phyloP scores from a whole-genome alignment of 441 rosid genomes.

The California macrophylla region DNA sequence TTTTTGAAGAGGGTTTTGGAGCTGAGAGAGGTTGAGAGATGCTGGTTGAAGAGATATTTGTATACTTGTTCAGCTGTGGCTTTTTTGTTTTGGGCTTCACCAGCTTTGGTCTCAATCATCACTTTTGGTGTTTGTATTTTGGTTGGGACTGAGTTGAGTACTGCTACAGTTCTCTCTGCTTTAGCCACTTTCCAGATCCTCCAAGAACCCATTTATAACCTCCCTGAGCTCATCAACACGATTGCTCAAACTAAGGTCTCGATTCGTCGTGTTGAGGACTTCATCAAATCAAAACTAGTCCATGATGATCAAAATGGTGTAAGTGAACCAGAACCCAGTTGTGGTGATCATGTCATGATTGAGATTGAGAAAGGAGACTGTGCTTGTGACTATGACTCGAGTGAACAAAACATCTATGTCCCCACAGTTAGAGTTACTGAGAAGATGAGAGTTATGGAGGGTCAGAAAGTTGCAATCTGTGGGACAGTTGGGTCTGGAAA shows the following conservation, averaged over 20 bases:
- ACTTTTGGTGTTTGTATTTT: slow-evolving; percentile 48
- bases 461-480: slow-evolving; percentile 76
- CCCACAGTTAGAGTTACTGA: slow-evolving; percentile 31
- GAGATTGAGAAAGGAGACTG: slow-evolving; percentile 42
- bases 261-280: slow-evolving; percentile 38
- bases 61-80: slow-evolving; percentile 44
- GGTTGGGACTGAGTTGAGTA: slow-evolving; percentile 31
- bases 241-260: slow-evolving; percentile 57
- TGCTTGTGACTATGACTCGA: slow-evolving; percentile 37
- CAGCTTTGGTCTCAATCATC: slow-evolving; percentile 43
- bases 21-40: slow-evolving; percentile 45
- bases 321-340: slow-evolving; percentile 14
- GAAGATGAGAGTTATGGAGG: slow-evolving; percentile 33
- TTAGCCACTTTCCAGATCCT: slow-evolving; percentile 58
- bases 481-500: slow-evolving; percentile 91
- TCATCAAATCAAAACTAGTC: slow-evolving; percentile 36
- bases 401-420: slow-evolving; percentile 20
- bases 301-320: slow-evolving; percentile 28
- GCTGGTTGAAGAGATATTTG: slow-evolving; percentile 39
- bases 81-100: slow-evolving; percentile 55
- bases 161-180: slow-evolving; percentile 54
- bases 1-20: slow-evolving; percentile 41
- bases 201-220: slow-evolving; percentile 56
- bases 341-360: slow-evolving; percentile 20
- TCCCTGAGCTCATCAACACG: slow-evolving; percentile 61